These are phyloP conservation scores for barley (Hordeum vulgare) DNA, from an alignment of 176 grass and related monocot genomes.

Conservation along the genomic window DNA sequence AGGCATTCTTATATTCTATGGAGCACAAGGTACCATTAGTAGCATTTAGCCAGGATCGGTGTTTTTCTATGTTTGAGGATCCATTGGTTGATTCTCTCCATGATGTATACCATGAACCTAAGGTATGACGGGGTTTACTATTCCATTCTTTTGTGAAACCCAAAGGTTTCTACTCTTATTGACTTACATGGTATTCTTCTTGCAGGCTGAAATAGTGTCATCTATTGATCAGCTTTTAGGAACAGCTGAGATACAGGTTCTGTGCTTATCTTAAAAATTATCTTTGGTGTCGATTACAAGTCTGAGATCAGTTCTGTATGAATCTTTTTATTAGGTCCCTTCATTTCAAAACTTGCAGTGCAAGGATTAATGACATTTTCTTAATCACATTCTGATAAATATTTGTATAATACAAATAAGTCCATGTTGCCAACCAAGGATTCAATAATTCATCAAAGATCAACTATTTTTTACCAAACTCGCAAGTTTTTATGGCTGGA, in stretches of 20 bases:
- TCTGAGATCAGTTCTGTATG: background rate
- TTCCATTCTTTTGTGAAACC: conserved; percentile 5
- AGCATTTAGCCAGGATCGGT: conserved; percentile 88
- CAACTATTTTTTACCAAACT: background rate
- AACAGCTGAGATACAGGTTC: conserved; percentile 76
- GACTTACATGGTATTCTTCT: conserved; percentile 20
- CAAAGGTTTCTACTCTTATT: conserved; percentile 5
- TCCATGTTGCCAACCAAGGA: background rate
- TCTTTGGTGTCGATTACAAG: background rate
- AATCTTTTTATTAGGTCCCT: background rate
- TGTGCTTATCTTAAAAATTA: background rate
- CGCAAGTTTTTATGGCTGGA: background rate
- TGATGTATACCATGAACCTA: conserved; percentile 80
- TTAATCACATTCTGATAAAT: background rate
- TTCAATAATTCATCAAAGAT: background rate
- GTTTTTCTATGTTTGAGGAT: conserved; percentile 83
- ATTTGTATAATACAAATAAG: background rate
- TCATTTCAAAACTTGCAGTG: background rate
- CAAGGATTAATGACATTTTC: background rate
- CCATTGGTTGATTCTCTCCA: conserved; percentile 89
- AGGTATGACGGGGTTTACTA: conserved; percentile 38
- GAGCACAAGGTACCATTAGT: conserved; percentile 81
- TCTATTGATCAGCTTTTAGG: conserved; percentile 72
- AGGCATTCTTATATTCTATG: conserved; percentile 83
- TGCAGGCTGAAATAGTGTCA: conserved; percentile 74